A percentile compares a stretch with the other conserved stretches of the same genome.
Evolutionary conservation across 2,329 filamentous ascomycete species (phyloP).

Genomic region (Exophiala phaeomuriformis): DNA sequence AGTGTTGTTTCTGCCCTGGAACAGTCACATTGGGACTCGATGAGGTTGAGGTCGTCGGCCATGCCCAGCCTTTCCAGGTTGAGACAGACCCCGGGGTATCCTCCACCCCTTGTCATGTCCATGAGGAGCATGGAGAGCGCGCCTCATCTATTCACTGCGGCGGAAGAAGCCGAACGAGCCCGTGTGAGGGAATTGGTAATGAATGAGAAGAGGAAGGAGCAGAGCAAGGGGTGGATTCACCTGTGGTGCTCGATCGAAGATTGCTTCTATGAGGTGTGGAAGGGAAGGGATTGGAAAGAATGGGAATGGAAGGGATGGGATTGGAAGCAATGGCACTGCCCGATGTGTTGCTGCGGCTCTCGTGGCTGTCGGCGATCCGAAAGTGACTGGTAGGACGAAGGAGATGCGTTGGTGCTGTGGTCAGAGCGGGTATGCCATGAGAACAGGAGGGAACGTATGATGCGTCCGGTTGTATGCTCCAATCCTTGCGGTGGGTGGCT

Average conservation of each 20-base stretch:
- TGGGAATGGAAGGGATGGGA: not conserved
- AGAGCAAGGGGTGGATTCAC: not conserved
- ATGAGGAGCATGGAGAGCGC: slow-evolving; percentile 2
- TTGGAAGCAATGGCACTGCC: not conserved
- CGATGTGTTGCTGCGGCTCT: not conserved
- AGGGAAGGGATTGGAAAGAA: not conserved
- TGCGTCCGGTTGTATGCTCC: too few relatives aligned
- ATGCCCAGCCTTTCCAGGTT: not conserved
- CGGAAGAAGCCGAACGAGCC: slow-evolving; percentile 1
- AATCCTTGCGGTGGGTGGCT: too few relatives aligned
- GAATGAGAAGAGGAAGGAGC: not conserved
- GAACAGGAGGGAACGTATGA: too few relatives aligned
- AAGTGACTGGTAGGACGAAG: not conserved
- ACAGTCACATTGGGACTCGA: not conserved
- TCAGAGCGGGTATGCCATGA: not conserved
- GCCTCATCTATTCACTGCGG: not conserved
- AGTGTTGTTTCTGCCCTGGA: not conserved
- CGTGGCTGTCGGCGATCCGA: not conserved
- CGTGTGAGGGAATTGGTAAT: not conserved
- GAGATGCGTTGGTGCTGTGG: not conserved
- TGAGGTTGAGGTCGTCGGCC: not conserved
- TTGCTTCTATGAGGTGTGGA: slow-evolving; percentile 6
- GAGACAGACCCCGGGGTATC: slow-evolving; percentile 1
- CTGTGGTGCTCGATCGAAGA: slow-evolving; percentile 1
- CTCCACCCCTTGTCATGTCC: not conserved